Percentiles rank a stretch among this genome's conserved stretches.
Conservation (phyloP, 163 green algal species). For the Scenedesmus sp. region DNA sequence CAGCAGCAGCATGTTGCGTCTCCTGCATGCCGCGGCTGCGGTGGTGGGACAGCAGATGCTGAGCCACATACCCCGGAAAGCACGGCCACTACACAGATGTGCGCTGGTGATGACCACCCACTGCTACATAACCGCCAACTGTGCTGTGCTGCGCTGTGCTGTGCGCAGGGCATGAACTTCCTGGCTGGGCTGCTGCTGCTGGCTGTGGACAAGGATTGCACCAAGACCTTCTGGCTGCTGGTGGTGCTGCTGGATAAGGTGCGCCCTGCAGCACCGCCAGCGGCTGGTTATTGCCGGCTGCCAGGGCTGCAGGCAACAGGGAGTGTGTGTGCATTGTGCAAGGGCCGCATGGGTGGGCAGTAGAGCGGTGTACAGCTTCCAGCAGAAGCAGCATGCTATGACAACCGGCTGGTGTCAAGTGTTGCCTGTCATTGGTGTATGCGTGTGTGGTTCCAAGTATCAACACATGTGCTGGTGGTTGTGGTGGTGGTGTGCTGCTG, state of each 20-base stretch:
- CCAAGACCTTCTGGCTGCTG: slow-evolving; percentile 85
- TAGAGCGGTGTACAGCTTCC: no score
- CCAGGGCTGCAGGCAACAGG: background rate
- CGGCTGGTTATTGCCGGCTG: background rate
- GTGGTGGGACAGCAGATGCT: no score
- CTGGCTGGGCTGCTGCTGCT: slow-evolving; percentile 92
- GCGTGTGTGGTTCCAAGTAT: background rate
- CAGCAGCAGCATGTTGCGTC: background rate
- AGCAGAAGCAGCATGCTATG: background rate
- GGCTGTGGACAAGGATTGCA: slow-evolving; percentile 71
- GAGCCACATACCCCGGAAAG: no score
- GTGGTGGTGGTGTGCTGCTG: slow-evolving; percentile 50
- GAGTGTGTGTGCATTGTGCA: background rate
- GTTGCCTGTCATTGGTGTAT: background rate
- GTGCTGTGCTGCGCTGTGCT: background rate
- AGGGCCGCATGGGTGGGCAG: no score
- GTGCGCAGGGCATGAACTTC: slow-evolving; percentile 94
- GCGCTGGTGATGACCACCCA: background rate
- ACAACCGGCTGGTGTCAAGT: background rate
- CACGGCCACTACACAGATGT: no score
- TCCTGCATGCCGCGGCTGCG: no score
- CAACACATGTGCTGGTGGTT: no score
- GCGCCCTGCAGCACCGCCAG: background rate
- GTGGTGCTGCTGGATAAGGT: slow-evolving; percentile 51
- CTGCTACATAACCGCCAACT: no score